Percentiles rank a stretch among this genome's conserved stretches.
Evolutionary conservation across 2,329 filamentous ascomycete species (phyloP).

Genomic region (Mycosphaerelloides madeirae): DNA sequence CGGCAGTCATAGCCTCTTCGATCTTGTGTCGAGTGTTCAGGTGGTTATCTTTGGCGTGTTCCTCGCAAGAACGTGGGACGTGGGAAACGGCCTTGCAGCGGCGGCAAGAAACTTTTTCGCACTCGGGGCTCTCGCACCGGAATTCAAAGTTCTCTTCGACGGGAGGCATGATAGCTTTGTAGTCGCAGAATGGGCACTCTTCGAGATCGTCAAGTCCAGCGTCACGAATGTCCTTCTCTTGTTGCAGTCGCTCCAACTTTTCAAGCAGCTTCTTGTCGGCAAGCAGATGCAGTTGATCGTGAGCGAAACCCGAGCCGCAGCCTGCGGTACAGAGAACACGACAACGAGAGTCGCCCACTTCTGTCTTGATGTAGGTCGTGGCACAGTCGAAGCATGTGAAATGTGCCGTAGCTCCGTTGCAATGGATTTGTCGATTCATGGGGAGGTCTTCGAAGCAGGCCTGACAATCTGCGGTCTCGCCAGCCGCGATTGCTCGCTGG

Average conservation of each 20-base stretch:
- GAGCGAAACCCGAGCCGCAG: slow-evolving; percentile 60
- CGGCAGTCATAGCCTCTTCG: slow-evolving; percentile 80
- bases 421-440: slow-evolving; percentile 64
- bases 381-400: slow-evolving; percentile 68
- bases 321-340: slow-evolving; percentile 61
- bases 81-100: slow-evolving; percentile 66
- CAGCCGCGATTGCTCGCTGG: slow-evolving; percentile 30
- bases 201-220: slow-evolving; percentile 68
- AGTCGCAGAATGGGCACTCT: slow-evolving; percentile 77
- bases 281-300: slow-evolving; percentile 51
- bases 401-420: slow-evolving; percentile 55
- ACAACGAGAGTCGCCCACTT: slow-evolving; percentile 66
- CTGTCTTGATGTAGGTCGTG: slow-evolving; percentile 59
- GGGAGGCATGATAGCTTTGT: slow-evolving; percentile 67
- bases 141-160: slow-evolving; percentile 68
- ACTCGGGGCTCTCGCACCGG: slow-evolving; percentile 62
- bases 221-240: slow-evolving; percentile 62
- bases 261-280: slow-evolving; percentile 55
- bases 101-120: slow-evolving; percentile 49
- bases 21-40: slow-evolving; percentile 60
- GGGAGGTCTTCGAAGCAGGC: slow-evolving; percentile 66
- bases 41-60: slow-evolving; percentile 57
- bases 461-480: slow-evolving; percentile 57
- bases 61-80: slow-evolving; percentile 66
- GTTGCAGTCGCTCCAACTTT: slow-evolving; percentile 66